These are phyloP conservation scores for Beta corolliflora DNA, from an alignment of 179 eudicot species.

Conservation along the genomic window DNA sequence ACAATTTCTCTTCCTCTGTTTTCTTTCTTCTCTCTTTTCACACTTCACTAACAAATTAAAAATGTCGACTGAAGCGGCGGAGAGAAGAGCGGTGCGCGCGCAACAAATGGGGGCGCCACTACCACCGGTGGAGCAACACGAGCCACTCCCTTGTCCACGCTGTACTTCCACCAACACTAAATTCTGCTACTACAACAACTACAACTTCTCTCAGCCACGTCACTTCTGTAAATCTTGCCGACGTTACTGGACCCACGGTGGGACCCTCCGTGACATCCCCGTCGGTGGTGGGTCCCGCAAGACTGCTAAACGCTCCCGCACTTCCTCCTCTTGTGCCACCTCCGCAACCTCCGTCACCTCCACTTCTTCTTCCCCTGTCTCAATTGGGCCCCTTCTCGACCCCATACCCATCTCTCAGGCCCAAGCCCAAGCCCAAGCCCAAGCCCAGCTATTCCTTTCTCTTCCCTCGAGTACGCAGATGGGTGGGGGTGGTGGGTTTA, in stretches of 20 bases:
- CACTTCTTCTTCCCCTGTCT: background rate
- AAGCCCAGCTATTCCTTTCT: background rate
- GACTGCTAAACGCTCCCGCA: conserved; percentile 58
- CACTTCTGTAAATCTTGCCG: conserved; percentile 78
- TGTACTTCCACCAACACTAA: conserved; percentile 63
- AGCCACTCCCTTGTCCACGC: conserved; percentile 66
- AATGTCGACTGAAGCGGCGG: conserved; percentile 35
- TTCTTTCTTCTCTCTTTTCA: background rate
- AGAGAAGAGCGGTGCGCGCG: conserved; percentile 31
- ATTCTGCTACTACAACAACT: conserved; percentile 81
- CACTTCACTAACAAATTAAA: no score
- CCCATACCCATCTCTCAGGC: background rate
- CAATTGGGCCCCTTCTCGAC: background rate
- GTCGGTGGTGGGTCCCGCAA: conserved; percentile 66
- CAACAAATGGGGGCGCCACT: conserved; percentile 37
- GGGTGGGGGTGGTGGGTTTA: conserved; percentile 45
- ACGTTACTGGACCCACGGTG: conserved; percentile 85
- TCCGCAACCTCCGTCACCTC: background rate
- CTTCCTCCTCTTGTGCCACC: conserved; percentile 14
- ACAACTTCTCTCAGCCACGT: conserved; percentile 77
- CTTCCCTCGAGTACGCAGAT: background rate
- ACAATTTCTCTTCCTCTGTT: background rate
- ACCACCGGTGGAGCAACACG: conserved; percentile 46
- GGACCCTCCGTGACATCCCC: conserved; percentile 71
- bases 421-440: no score